A percentile compares a stretch with the other conserved stretches of the same genome.
Conservation (phyloP, 805 yeast genomes). For the Yueomyces sp. region DNA sequence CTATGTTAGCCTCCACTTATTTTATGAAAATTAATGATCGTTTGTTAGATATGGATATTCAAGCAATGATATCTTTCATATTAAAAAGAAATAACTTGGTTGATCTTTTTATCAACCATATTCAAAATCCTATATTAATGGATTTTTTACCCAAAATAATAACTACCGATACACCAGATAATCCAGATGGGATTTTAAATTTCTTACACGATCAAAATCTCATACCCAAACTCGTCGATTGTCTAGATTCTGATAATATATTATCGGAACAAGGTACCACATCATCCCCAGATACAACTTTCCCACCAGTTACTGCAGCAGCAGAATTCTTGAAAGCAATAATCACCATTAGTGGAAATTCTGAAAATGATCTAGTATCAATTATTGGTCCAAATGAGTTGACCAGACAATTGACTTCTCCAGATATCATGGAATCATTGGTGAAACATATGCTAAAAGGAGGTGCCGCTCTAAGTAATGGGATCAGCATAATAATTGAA, state of each 20-base stretch:
- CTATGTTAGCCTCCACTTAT: slow-evolving; percentile 68
- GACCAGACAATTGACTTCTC: slow-evolving; percentile 79
- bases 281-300: slow-evolving; percentile 38
- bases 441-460: slow-evolving; percentile 67
- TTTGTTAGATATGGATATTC: slow-evolving; percentile 76
- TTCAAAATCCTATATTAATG: slow-evolving; percentile 89
- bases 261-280: slow-evolving; percentile 37
- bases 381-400: slow-evolving; percentile 93
- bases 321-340: slow-evolving; percentile 91
- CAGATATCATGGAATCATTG: slow-evolving; percentile 47
- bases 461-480: slow-evolving; percentile 80
- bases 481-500: slow-evolving; percentile 89
- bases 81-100: slow-evolving; percentile 55
- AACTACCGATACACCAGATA: slow-evolving; percentile 83
- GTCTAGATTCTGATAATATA: slow-evolving; percentile 33
- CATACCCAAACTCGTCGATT: slow-evolving; percentile 58
- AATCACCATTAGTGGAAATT: slow-evolving; percentile 84
- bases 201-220: slow-evolving; percentile 58
- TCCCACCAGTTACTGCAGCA: slow-evolving; percentile 60
- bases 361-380: slow-evolving; percentile 72
- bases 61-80: slow-evolving; percentile 59
- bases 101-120: slow-evolving; percentile 66
- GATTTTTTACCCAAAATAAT: slow-evolving; percentile 81
- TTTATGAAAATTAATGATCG: slow-evolving; percentile 88
- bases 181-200: slow-evolving; percentile 77